Base-by-base conservation (phyloP, 441 rosid species). In the Sinapis alba region DNA sequence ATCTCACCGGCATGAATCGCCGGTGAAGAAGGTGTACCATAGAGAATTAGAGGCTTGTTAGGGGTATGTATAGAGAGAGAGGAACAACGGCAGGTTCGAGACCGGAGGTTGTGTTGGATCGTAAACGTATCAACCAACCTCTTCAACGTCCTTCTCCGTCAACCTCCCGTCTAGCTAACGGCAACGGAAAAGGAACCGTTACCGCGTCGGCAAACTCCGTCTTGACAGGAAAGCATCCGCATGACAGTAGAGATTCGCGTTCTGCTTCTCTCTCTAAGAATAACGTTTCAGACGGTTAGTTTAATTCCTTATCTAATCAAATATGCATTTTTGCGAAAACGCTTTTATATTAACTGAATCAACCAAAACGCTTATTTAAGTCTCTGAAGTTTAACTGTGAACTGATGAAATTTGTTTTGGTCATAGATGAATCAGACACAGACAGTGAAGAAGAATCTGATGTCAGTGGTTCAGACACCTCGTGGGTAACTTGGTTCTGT, bases 401-500 rank as follows among this genome's bases (percentile, higher is more conserved):
- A 45, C 23, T 45, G 28, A 24, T 62, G 66, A 15, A 9, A 63
- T 27, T 63, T 15, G 2, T 30, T 6, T 11, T 73, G 68, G 58
- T 23, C 19, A 28, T 71, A 82, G 92, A 78, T 67, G 87, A 86
- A 78, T 86, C 88, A 43, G 88, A 88, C 67, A 83, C 90, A 26
- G 90, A 86, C 68, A 86, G 86, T 72, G 90, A 88, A 76, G 89
- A 88, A 70, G 92, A 81, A 67, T 88, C 90, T 45, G 87, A 88
- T 54, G 87, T 88, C n/a, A 88, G 89, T 67, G 92, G 92, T 63
- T 88, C 92, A 8, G 92, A 86, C 64, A 79, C 86, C 0, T 88
- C 87, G 3, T 88, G 89, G 92, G 81, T 86, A 67, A 83, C 87
- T 51, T 88, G 92, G 92, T 88, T 88, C 73, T 88, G 92, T 71